Evolutionary conservation across 805 yeast species (phyloP).

Genomic region (Saccharomycopsis sp.): DNA sequence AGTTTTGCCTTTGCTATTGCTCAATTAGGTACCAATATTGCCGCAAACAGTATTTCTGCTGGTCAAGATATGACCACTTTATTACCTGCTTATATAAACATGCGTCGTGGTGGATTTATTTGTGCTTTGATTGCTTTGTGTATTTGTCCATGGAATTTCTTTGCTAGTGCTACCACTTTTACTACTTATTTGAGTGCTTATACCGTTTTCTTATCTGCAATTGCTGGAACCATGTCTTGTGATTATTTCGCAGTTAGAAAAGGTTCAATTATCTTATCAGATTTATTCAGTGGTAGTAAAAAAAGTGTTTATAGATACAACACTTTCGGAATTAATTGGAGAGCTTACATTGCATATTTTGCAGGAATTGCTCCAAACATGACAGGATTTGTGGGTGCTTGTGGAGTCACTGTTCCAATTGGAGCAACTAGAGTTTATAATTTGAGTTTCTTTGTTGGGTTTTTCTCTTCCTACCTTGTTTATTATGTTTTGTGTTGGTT

Average conservation of each 20-base stretch:
- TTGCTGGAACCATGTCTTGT: conserved; percentile 65
- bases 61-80: conserved; percentile 66
- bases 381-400: conserved; percentile 80
- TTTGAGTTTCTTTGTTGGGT: conserved; percentile 71
- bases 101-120: conserved; percentile 71
- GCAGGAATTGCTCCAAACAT: conserved; percentile 76
- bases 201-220: conserved; percentile 71
- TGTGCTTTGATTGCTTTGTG: conserved; percentile 64
- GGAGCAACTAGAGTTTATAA: conserved; percentile 71
- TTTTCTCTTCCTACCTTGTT: conserved; percentile 42
- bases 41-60: conserved; percentile 61
- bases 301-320: conserved; percentile 48
- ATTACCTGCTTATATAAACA: conserved; percentile 53
- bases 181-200: conserved; percentile 75
- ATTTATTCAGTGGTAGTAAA: conserved; percentile 44
- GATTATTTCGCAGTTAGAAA: conserved; percentile 68
- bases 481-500: conserved; percentile 42
- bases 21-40: conserved; percentile 68
- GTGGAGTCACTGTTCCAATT: conserved; percentile 57
- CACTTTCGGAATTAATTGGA: conserved; percentile 64
- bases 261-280: conserved; percentile 54
- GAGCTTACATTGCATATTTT: conserved; percentile 73
- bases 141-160: conserved; percentile 78
- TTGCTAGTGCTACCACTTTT: conserved; percentile 59
- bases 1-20: conserved; percentile 63